phyloP scores from a whole-genome alignment of 345 rosid species.

The Durio zibethinus region DNA sequence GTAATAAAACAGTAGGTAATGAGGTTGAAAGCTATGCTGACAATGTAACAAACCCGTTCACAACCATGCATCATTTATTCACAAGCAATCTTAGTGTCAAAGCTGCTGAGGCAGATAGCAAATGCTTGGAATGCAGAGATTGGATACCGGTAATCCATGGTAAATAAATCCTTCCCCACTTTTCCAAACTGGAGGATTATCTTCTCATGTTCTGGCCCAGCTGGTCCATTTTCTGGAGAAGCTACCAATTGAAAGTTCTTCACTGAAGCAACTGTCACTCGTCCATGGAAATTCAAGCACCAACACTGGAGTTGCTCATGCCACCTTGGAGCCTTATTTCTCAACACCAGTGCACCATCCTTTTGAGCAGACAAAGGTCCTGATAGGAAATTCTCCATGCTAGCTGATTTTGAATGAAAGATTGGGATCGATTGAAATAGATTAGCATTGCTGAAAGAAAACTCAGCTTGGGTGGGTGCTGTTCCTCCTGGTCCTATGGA shows the following conservation, averaged over 20 bases:
- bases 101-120: conserved; percentile 75
- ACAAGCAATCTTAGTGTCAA: conserved; percentile 78
- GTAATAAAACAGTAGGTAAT: neutral
- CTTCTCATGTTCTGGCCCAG: conserved; percentile 46
- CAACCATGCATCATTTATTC: conserved; percentile 48
- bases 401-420: conserved; percentile 48
- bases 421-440: conserved; percentile 33
- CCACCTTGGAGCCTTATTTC: conserved; percentile 76
- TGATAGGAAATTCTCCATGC: conserved; percentile 28
- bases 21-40: neutral
- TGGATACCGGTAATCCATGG: conserved; percentile 76
- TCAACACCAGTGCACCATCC: conserved; percentile 45
- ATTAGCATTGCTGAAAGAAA: conserved; percentile 23
- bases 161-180: conserved; percentile 71
- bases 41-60: conserved; percentile 23
- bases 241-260: conserved; percentile 76
- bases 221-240: conserved; percentile 41
- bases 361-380: conserved; percentile 30
- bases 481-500: conserved; percentile 44
- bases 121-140: conserved; percentile 79
- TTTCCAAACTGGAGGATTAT: conserved; percentile 74
- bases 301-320: conserved; percentile 83
- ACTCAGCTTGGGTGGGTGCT: conserved; percentile 45
- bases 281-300: conserved; percentile 77
- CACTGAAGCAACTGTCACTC: conserved; percentile 77